Conservation (phyloP, 306 rosid species). For the Oxytropis ochrocephala region DNA sequence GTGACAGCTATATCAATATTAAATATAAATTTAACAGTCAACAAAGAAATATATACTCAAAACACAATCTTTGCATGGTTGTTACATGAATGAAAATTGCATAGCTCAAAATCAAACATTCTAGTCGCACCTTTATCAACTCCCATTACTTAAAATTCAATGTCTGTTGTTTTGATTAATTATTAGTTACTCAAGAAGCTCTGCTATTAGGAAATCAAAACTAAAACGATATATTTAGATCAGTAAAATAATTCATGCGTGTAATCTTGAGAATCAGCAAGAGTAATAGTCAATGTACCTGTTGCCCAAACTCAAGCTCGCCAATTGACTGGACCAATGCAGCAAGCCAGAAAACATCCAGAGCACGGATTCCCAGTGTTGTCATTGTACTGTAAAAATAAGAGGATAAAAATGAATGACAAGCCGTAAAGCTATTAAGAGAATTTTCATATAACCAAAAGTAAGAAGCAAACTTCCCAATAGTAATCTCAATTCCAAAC, state of each 20-base stretch:
- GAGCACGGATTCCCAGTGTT: slow-evolving; percentile 90
- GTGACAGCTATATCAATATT: not conserved
- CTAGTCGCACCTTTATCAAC: not conserved
- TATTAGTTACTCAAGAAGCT: not conserved
- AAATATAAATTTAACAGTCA: not conserved
- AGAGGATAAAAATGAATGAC: slow-evolving; percentile 16
- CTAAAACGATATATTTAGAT: not conserved
- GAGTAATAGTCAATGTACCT: slow-evolving; percentile 45
- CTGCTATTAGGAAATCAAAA: not conserved
- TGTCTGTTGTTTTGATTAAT: not conserved
- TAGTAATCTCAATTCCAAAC: not conserved
- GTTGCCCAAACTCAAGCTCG: slow-evolving; percentile 93
- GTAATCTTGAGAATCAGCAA: not conserved
- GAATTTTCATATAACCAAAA: not conserved
- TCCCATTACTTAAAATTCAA: not conserved
- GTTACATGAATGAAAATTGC: not conserved
- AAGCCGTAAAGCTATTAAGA: slow-evolving; percentile 2
- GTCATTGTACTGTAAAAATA: slow-evolving; percentile 74
- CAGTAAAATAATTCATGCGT: not conserved
- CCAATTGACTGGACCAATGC: slow-evolving; percentile 86
- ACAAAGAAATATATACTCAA: not conserved
- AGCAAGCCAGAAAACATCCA: slow-evolving; percentile 96
- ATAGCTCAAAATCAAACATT: not conserved
- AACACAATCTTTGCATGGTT: not conserved
- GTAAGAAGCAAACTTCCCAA: not conserved